These are phyloP conservation scores for Bacterosira constricta DNA, from an alignment of 108 stramenopile genomes.

Conservation along the genomic window DNA sequence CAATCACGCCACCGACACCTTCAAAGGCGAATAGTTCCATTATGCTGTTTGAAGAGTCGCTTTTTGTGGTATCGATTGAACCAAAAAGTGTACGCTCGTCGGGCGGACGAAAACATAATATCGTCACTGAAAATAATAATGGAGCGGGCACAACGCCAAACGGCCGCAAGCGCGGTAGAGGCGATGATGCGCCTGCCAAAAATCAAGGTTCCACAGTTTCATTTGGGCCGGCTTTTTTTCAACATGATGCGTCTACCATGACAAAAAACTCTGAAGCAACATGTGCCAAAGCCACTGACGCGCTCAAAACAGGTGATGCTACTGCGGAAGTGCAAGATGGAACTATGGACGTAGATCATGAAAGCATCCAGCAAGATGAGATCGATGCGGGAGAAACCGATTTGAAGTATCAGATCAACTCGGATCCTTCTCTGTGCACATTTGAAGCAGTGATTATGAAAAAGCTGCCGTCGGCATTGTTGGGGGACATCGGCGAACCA, in stretches of 20 bases:
- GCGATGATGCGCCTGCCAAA: not conserved
- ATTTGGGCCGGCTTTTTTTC: conserved; percentile 12
- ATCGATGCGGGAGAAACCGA: not conserved
- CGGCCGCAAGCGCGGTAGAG: not conserved
- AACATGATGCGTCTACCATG: not conserved
- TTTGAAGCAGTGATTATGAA: conserved; percentile 36
- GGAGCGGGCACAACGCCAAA: too few species aligned
- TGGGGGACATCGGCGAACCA: not conserved
- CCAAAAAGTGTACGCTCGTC: too few species aligned
- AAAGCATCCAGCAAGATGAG: not conserved
- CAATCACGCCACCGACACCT: conserved; percentile 30
- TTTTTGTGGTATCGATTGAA: conserved; percentile 36
- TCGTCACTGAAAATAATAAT: too few species aligned
- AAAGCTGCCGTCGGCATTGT: not conserved
- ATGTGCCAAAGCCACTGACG: not conserved
- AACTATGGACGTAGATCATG: not conserved
- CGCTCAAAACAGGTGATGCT: not conserved
- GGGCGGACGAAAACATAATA: too few species aligned
- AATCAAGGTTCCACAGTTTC: not conserved
- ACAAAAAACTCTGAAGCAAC: not conserved
- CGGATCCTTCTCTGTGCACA: conserved; percentile 41
- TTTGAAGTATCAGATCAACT: conserved; percentile 10
- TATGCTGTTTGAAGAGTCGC: not conserved
- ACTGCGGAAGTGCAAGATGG: not conserved
- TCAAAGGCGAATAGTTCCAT: not conserved